Evolutionary conservation across 768 basidiomycete species (phyloP).

Genomic region (Panellus pusillus): DNA sequence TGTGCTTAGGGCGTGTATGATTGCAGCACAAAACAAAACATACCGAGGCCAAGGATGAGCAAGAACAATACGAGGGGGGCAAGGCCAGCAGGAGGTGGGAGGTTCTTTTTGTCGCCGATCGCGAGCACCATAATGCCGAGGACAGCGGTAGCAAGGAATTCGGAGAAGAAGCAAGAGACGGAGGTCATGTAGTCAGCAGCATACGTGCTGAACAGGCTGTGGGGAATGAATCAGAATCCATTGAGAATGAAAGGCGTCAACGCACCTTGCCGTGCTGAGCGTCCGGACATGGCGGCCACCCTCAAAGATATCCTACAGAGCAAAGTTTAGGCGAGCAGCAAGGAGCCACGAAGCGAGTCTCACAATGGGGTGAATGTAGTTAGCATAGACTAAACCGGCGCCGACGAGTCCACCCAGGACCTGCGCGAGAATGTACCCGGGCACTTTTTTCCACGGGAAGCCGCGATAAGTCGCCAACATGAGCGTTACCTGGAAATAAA

Average conservation of each 20-base stretch:
- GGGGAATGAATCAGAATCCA: slow-evolving; percentile 34
- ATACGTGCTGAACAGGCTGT: too few relatives aligned
- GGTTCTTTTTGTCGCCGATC: slow-evolving; percentile 53
- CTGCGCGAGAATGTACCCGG: slow-evolving; percentile 61
- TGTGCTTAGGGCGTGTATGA: too few relatives aligned
- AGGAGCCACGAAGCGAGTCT: not conserved
- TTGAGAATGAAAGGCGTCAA: not conserved
- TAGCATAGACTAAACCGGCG: slow-evolving; percentile 60
- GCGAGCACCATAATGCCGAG: slow-evolving; percentile 58
- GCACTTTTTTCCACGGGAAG: slow-evolving; percentile 80
- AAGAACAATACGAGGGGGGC: slow-evolving; percentile 60
- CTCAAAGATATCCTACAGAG: slow-evolving; percentile 45
- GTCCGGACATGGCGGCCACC: slow-evolving; percentile 57
- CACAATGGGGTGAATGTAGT: slow-evolving; percentile 68
- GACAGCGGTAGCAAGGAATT: slow-evolving; percentile 62
- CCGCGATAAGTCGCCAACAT: slow-evolving; percentile 65
- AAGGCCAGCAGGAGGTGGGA: slow-evolving; percentile 48
- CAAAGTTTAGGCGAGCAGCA: not conserved
- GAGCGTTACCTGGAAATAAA: slow-evolving; percentile 53
- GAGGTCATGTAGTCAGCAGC: slow-evolving; percentile 36
- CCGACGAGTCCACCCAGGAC: slow-evolving; percentile 64
- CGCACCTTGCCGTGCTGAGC: slow-evolving; percentile 45
- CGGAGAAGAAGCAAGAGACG: slow-evolving; percentile 42
- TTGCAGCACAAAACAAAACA: too few relatives aligned
- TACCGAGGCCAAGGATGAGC: slow-evolving; percentile 43